Base-by-base conservation (phyloP, 169 alveolate genomes). In the Eimeria maxima region DNA sequence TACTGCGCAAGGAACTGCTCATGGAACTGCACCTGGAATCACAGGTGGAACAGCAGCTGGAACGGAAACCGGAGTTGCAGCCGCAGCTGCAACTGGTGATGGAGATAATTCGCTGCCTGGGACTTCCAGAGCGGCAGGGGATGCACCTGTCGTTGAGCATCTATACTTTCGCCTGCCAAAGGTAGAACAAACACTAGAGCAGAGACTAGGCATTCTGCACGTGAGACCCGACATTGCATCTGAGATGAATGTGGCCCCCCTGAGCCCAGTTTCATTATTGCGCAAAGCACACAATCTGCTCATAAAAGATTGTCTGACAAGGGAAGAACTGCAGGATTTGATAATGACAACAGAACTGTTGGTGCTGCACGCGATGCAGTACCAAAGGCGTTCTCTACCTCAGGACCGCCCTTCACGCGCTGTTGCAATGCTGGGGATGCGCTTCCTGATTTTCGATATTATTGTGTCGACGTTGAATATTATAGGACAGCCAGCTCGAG, bases 401-500 rank as follows among this genome's bases (percentile, higher is more conserved):
- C 38, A 0, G n/a, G 10, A 1, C 50, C 80, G 80, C 50, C 80
- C 80, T 33, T 3, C 47, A 33, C 80, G 80, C 87, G 27, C 87
- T 76, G 87, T 42, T 76, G 63, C 42, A 76, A 45, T n/a, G 87
- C 60, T 76, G 60, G 87, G 65, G 42, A 18, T 24, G n/a, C 65
- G 65, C 44, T 76, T 20, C 55, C 16, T 42, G 44, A 8, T 10
- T 42, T 76, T 76, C 7, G 55, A 76, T 20, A 76, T 29, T 0
- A 13, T 69, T 33, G 80, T 45, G 60, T 42, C 87, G 55, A 22
- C 87, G 87, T 10, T 45, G 45, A 33, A 20, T 0, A 7, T n/a
- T 6, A 18, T 42, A 20, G 42, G 55, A 20, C 65, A 38, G 6
- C 63, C 18, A 0, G 22, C 16, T 38, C 4, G 3, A 22, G 55